Evolutionary conservation across 768 basidiomycete genomes (phyloP).

Genomic region (Lactifluus echinatus): DNA sequence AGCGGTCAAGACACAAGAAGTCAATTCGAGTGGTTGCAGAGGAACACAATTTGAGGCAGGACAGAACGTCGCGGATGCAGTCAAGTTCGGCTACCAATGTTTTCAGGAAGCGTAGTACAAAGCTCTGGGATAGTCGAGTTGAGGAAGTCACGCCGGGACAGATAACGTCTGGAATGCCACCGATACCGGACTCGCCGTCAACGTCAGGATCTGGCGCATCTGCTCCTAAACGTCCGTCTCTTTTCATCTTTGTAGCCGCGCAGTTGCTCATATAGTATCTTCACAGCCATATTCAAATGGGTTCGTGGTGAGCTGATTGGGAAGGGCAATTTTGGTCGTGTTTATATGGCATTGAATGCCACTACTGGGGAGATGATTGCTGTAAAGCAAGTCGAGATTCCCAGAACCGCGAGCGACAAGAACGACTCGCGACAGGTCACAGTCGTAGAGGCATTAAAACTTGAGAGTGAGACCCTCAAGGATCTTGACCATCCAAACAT

Average conservation of each 20-base stretch:
- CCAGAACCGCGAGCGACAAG: constrained; percentile 84
- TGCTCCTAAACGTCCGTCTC: constrained; percentile 54
- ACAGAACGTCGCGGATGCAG: constrained; percentile 58
- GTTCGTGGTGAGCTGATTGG: constrained; percentile 96
- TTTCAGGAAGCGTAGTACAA: constrained; percentile 79
- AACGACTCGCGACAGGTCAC: constrained; percentile 76
- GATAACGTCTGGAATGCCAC: constrained; percentile 36
- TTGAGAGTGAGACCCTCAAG: constrained; percentile 93
- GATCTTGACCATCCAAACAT: constrained; percentile 96
- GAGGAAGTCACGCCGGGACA: constrained; percentile 87
- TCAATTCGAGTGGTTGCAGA: constrained; percentile 89
- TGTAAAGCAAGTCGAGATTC: constrained; percentile 97
- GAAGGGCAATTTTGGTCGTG: constrained; percentile 92
- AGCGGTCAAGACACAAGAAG: constrained; percentile 63
- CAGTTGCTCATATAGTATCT: constrained; percentile 5
- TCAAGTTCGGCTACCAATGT: constrained; percentile 39
- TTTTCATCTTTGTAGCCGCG: neutral
- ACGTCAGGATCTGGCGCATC: constrained; percentile 27
- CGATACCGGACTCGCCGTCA: constrained; percentile 52
- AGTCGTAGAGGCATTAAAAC: constrained; percentile 85
- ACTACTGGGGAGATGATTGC: constrained; percentile 99
- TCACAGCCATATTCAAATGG: constrained; percentile 89
- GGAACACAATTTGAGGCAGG: constrained; percentile 72
- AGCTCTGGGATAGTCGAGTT: constrained; percentile 88
- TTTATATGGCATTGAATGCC: constrained; percentile 92